Evolutionary conservation across 768 basidiomycete genomes (phyloP), one percentile per base, ranked within the genome.

Genomic region (Coprinopsis cinerea): DNA sequence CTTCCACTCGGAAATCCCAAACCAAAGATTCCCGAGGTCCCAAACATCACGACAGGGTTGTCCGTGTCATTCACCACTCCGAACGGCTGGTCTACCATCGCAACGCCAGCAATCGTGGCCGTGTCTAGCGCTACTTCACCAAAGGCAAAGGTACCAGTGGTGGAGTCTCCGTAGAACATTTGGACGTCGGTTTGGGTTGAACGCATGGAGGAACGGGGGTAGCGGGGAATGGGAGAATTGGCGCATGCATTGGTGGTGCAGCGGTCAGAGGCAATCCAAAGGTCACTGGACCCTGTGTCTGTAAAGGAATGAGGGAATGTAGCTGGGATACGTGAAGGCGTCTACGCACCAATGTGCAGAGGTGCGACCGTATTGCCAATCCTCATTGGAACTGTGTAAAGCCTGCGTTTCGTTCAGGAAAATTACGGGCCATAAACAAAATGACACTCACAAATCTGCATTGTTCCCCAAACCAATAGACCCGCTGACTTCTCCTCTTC

Each of bases 231-330:
- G 6, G n/a, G 9, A 2, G 63, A 53, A 18, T 62, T 57, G 30
- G 61, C 59, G 61, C 81, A 83, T 2, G 68, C 56, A 7, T 64
- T 65, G 5, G 56, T 52, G 2, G 58, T 57, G 58, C 81, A 85
- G 2, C 64, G 60, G 45, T 77, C 70, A 0, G 82, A 79, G 20
- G 81, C 63, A 3, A 83, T 73, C 85, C 85, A 87, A 6, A 86
- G 63, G 56, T 87, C 84, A 28, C 81, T 78, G 2, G 85, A 86
- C 18, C 85, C 85, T 2, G 85, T 85, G 56, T 86, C 84, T 84
- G 44, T 11, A 15, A 20, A n/a, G 42, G n/a, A 14, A 26, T 10
- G 6, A 18, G 18, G 27, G 23, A 10, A 13, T 28, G 11, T 34
- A 27, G 2, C 17, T 14, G 20, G 2, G 4, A 22, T 2, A 39